These are phyloP conservation scores for Talaromyces nanjingensis DNA, from an alignment of 495 filamentous ascomycete genomes.

Conservation along the genomic window DNA sequence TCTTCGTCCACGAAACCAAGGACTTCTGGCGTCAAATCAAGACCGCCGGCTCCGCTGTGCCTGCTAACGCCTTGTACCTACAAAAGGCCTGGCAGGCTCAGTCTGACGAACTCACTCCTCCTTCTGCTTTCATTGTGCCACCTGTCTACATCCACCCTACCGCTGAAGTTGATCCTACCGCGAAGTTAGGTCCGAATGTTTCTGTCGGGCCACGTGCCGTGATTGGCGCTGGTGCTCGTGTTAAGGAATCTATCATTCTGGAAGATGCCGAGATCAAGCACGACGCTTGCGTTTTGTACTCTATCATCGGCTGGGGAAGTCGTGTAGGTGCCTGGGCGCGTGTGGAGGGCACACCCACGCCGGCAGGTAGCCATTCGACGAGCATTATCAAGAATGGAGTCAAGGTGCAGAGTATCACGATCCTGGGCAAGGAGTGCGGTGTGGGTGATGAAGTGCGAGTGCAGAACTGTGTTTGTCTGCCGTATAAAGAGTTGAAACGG, in stretches of 20 bases:
- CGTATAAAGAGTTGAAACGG: conserved; percentile 97
- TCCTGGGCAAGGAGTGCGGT: conserved; percentile 91
- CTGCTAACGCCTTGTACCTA: conserved; percentile 94
- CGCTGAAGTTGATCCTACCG: conserved; percentile 87
- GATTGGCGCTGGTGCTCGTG: conserved; percentile 79
- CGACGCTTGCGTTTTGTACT: conserved; percentile 92
- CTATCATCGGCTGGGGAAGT: conserved; percentile 96
- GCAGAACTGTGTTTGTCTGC: conserved; percentile 97
- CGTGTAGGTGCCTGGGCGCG: conserved; percentile 95
- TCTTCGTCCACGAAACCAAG: conserved; percentile 97
- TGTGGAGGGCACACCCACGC: conserved; percentile 92
- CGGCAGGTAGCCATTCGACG: conserved; percentile 81
- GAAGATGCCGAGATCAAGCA: conserved; percentile 96
- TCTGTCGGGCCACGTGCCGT: conserved; percentile 81
- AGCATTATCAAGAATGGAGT: conserved; percentile 95
- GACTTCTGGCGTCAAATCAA: conserved; percentile 99
- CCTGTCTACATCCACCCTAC: conserved; percentile 97
- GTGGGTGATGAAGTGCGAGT: conserved; percentile 95
- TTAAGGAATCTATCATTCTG: conserved; percentile 94
- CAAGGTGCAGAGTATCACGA: conserved; percentile 98
- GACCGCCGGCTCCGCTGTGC: conserved; percentile 94
- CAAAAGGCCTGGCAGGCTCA: conserved; percentile 86
- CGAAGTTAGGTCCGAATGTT: conserved; percentile 95
- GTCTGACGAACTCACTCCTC: conserved; percentile 73
- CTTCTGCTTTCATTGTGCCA: conserved; percentile 83